Evolutionary conservation across 768 basidiomycete genomes (phyloP), one percentile per base, ranked within the genome.

Genomic region (Lyophyllum shimeji): DNA sequence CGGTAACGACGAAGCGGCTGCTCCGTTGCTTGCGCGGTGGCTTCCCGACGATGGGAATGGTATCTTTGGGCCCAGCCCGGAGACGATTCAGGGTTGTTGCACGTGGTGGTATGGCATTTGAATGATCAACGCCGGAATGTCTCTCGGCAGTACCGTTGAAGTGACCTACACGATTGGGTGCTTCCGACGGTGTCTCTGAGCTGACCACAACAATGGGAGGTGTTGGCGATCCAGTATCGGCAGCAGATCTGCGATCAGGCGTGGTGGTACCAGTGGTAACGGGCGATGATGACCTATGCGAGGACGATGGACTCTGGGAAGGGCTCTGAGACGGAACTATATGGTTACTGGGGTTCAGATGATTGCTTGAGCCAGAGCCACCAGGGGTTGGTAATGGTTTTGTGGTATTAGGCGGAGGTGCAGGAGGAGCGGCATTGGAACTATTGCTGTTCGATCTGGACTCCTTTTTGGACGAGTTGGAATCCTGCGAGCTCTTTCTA

Each of bases 11-110:
- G 65, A 99, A 98, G 58, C 97, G 84, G 68, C 92, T 95, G 76
- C 95, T 98, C 63, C 95, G 83, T 74, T 99, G 97, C 72, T 98
- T 99, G 65, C 96, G 86, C 23, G 97, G 94, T 20, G 94, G 95
- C 67, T 98, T 98, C 29, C 94, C 95, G 13, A 92, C 87, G 65
- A 96, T 91, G 43, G 96, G 94, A 56, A 98, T 98, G 43, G 93
- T 98, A 71, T 98, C 97, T 73, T 95, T 97, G 52, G 95, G 93
- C 17, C 85, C 85, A 42, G 86, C 82, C 56, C 91, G 83, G 52
- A 93, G 83, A 62, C 92, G 86, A 65, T 82, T 86, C 60, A 91
- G 75, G 11, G 89, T 77, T 42, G 80, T 83, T 39, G 83, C 78
- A 52, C 90, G 82, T 27, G 90, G 88, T 20, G 86, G 87, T 1